Evolutionary conservation across 2,329 filamentous ascomycete genomes (phyloP).

Genomic region (Pseudogymnoascus sp.): DNA sequence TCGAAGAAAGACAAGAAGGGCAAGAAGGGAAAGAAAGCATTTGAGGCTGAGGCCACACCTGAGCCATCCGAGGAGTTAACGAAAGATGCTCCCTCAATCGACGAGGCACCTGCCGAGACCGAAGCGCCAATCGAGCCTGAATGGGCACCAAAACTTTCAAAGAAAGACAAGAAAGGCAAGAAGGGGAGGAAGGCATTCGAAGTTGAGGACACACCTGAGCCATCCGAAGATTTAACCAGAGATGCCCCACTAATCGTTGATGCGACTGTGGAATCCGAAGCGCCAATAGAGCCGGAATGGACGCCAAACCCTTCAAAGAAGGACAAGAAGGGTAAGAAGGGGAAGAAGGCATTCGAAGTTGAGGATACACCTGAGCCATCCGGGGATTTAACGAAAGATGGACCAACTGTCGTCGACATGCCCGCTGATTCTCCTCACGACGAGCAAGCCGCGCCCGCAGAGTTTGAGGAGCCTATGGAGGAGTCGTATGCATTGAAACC

Average conservation of each 20-base stretch:
- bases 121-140: background rate
- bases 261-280: background rate
- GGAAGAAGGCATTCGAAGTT: background rate
- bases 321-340: conserved; percentile 28
- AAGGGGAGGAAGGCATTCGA: conserved; percentile 13
- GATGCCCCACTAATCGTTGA: background rate
- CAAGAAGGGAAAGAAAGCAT: conserved; percentile 13
- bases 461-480: background rate
- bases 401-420: background rate
- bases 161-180: conserved; percentile 27
- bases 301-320: conserved; percentile 10
- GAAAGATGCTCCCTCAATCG: conserved; percentile 6
- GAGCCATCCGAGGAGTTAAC: background rate
- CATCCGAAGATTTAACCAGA: background rate
- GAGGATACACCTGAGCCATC: background rate
- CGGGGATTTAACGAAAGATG: background rate
- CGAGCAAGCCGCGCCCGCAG: background rate
- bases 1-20: conserved; percentile 30
- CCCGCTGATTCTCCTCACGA: background rate
- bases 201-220: background rate
- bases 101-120: background rate
- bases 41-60: background rate
- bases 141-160: conserved; percentile 5
- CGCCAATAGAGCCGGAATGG: background rate
- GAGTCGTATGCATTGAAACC: background rate